These are phyloP conservation scores for Saturnispora kantuleensis DNA, from an alignment of 805 yeast genomes.

Conservation along the genomic window DNA sequence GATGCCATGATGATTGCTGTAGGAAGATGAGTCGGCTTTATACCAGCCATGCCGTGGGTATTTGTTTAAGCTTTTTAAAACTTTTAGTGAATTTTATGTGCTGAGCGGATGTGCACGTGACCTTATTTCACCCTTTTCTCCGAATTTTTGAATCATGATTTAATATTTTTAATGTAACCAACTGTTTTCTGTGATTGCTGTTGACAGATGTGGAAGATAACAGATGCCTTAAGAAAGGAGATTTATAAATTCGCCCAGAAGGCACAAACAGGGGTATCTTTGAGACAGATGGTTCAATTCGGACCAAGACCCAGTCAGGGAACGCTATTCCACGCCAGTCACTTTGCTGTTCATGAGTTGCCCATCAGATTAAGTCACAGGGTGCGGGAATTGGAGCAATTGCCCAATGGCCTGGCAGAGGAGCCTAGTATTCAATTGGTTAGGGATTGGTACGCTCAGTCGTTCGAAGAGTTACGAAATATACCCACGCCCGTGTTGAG, in stretches of 20 bases:
- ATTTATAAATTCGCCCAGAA: constrained; percentile 58
- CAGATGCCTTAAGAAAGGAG: constrained; percentile 39
- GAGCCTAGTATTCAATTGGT: constrained; percentile 72
- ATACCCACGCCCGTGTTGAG: constrained; percentile 43
- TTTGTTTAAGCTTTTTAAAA: not conserved
- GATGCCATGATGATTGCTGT: constrained; percentile 32
- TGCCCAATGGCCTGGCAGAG: constrained; percentile 64
- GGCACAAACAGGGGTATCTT: constrained; percentile 75
- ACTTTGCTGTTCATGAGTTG: constrained; percentile 75
- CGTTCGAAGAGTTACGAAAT: constrained; percentile 71
- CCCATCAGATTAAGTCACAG: constrained; percentile 82
- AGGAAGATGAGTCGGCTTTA: constrained; percentile 14
- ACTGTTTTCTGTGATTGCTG: not conserved
- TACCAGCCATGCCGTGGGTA: not conserved
- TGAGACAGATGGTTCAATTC: constrained; percentile 86
- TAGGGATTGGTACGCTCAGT: constrained; percentile 83
- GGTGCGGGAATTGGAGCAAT: constrained; percentile 70
- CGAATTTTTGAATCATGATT: not conserved
- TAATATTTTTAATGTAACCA: not conserved
- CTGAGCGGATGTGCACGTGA: not conserved
- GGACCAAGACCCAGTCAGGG: constrained; percentile 76
- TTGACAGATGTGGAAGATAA: constrained; percentile 34
- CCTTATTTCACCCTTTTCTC: constrained; percentile 1
- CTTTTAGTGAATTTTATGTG: not conserved
- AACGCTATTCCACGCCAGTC: constrained; percentile 69